phyloP scores from a whole-genome alignment of 1,284 basidiomycete species.

The Stereum hirsutum region DNA sequence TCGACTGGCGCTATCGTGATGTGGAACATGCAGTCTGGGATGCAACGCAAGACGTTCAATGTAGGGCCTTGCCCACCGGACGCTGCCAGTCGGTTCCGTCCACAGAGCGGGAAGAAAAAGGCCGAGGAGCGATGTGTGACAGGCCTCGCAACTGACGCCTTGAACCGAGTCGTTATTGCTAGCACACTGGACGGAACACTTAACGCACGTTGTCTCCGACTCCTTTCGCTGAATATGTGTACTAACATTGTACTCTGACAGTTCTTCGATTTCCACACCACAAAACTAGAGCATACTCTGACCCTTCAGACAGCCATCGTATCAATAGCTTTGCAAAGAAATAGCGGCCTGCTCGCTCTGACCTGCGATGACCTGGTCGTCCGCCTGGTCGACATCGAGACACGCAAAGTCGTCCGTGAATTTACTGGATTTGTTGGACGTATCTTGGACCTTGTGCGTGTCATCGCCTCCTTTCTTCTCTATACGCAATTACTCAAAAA shows the following conservation, averaged over 20 bases:
- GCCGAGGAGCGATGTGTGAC: constrained; percentile 59
- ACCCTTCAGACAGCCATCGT: constrained; percentile 62
- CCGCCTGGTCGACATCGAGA: constrained; percentile 89
- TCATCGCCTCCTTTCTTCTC: not conserved
- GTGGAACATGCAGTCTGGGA: constrained; percentile 97
- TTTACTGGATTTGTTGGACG: constrained; percentile 73
- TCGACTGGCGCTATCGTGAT: constrained; percentile 74
- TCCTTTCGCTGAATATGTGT: not conserved
- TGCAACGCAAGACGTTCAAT: constrained; percentile 72
- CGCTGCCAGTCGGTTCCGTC: constrained; percentile 25
- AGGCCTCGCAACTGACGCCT: constrained; percentile 79
- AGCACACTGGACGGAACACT: constrained; percentile 84
- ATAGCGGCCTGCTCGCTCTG: constrained; percentile 80
- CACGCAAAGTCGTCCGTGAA: constrained; percentile 80
- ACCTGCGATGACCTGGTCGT: constrained; percentile 83
- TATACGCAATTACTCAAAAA: not conserved
- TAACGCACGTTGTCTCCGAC: constrained; percentile 49
- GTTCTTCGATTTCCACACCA: constrained; percentile 96
- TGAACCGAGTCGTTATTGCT: constrained; percentile 79
- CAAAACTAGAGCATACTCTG: constrained; percentile 61
- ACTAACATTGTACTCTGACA: constrained; percentile 20
- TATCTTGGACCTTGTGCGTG: constrained; percentile 74
- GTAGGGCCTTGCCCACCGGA: constrained; percentile 54
- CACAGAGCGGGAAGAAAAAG: constrained; percentile 28
- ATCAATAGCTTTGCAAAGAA: constrained; percentile 73